Evolutionary conservation across 2,329 filamentous ascomycete genomes (phyloP), one percentile per base, ranked within the genome.

Genomic region (Cyphellophora europaea): DNA sequence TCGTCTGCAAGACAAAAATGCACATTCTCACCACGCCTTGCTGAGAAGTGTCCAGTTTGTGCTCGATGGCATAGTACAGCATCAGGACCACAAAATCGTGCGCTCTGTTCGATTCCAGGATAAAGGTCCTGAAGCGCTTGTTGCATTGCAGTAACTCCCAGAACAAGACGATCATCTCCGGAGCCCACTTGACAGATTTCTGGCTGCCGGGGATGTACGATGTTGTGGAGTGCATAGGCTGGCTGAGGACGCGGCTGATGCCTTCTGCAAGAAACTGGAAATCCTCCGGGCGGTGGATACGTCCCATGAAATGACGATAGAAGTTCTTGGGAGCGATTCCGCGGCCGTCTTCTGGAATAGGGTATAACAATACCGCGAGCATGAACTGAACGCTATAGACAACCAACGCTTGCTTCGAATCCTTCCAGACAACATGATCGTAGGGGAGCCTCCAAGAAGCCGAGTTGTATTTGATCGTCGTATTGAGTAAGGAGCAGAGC

Each of bases 71-170:
- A 55, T 96, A 95, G 61, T 93, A 98, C 3, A 96, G 65, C 27
- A 93, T 78, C 13, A 96, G 67, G 10, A 96, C 76, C 33, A 95
- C 72, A 58, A 96, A 95, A 55, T 98, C 91, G 52, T 95, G 85
- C 0, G 84, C 85, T 35, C 89, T 72, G 53, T 91, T 86, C 0
- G 91, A 96, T 50, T 98, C 91, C 44, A 96, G 89, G 51, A 98
- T 91, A 59, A 95, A 98, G 2, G 87, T 86, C 19, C 91, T 74
- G 62, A 98, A 98, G 40, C 89, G 75, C 62, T 94, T 96, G 62
- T 98, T 98, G 70, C 89, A 95, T 59, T 98, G 91, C 4, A 91
- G 77, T 23, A 86, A 77, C 63, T 98, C 91, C 91, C 91, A 98
- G 54, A 96, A 95, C 2, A 98, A 70, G 73, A 95, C 91, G 36